Evolutionary conservation across 139 green algal genomes (phyloP).

Genomic region (Trebouxia sp.): DNA sequence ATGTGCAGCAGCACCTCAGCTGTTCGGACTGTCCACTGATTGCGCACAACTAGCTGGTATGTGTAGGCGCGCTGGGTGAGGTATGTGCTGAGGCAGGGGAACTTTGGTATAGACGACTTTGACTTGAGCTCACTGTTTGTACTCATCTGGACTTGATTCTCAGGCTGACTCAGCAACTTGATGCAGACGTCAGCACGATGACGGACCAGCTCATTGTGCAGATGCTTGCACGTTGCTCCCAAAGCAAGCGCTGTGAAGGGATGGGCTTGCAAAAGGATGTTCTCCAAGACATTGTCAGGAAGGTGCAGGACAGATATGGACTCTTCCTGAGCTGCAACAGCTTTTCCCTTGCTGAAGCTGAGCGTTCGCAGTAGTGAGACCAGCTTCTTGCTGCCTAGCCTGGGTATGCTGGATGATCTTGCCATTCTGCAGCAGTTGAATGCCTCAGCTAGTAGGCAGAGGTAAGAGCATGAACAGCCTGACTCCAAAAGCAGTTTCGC

Average conservation of each 20-base stretch:
- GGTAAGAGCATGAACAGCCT: no score
- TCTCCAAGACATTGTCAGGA: neutral
- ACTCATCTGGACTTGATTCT: neutral
- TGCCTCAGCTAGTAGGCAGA: no score
- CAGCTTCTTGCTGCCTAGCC: neutral
- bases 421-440: constrained; percentile 2
- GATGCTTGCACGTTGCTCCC: neutral
- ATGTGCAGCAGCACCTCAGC: constrained; percentile 6
- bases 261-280: neutral
- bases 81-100: neutral
- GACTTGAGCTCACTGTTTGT: neutral
- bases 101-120: neutral
- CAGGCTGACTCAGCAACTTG: neutral
- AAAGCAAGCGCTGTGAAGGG: neutral
- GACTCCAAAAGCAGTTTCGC: neutral
- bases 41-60: constrained; percentile 11
- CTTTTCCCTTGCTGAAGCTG: neutral
- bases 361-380: neutral
- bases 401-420: neutral
- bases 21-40: neutral
- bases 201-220: neutral
- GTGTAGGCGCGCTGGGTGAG: neutral
- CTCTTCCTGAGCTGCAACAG: neutral
- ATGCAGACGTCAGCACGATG: neutral
- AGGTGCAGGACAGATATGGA: neutral